A percentile compares a stretch with the other conserved stretches of the same genome.
phyloP scores from a whole-genome alignment of 495 filamentous ascomycete genomes.

The Saxophila tyrrhenica region DNA sequence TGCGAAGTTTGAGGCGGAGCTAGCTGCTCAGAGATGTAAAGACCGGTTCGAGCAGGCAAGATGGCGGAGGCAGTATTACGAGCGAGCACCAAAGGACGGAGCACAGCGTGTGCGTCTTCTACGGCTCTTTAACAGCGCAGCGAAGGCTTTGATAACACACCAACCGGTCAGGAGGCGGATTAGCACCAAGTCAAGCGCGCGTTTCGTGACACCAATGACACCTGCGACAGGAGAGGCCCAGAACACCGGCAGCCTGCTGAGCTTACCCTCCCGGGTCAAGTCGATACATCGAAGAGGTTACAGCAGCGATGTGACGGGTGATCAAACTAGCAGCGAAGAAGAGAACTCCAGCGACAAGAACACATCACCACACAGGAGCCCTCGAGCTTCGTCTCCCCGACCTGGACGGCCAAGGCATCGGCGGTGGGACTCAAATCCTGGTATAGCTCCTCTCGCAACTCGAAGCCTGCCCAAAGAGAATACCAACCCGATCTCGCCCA shows the following conservation, averaged over 20 bases:
- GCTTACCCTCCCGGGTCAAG: neutral
- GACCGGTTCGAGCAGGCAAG: slow-evolving; percentile 11
- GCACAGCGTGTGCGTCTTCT: slow-evolving; percentile 11
- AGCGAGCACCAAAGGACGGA: slow-evolving; percentile 11
- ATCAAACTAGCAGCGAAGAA: slow-evolving; percentile 16
- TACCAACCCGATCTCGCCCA: neutral
- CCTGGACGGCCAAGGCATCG: neutral
- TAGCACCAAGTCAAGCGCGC: neutral
- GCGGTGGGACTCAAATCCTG: neutral
- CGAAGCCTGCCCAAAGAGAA: neutral
- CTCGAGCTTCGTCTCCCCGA: neutral
- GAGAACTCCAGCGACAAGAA: slow-evolving; percentile 7
- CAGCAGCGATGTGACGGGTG: slow-evolving; percentile 17
- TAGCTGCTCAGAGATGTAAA: slow-evolving; percentile 1
- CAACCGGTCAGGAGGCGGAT: slow-evolving; percentile 1
- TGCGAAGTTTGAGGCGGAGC: slow-evolving; percentile 17
- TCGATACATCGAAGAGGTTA: slow-evolving; percentile 6
- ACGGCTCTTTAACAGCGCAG: slow-evolving; percentile 8
- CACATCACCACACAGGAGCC: slow-evolving; percentile 1
- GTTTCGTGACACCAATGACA: neutral
- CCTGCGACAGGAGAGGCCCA: neutral
- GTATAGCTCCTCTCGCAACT: neutral
- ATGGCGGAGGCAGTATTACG: slow-evolving; percentile 17
- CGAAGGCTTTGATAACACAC: slow-evolving; percentile 11
- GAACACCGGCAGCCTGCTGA: neutral